Evolutionary conservation across 2,329 filamentous ascomycete species (phyloP), one percentile per base, ranked within the genome.

Genomic region (Colletotrichum phormii): DNA sequence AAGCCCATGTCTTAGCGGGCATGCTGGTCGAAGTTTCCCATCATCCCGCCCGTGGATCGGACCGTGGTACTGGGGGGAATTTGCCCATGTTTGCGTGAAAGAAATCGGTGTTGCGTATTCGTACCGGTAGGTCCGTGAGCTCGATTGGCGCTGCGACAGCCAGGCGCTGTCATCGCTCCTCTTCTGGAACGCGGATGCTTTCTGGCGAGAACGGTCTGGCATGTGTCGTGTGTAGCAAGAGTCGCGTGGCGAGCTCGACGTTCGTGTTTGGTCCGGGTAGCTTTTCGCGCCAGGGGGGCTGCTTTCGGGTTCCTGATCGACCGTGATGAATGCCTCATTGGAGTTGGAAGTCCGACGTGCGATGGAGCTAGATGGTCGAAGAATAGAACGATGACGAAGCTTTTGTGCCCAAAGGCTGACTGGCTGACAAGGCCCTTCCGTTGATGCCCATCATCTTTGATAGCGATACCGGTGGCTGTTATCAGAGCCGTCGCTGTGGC

Each of bases 131-230:
- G 31, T 18, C 29, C 46, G 64, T 62, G 53, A 15, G n/a, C 22
- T 12, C 33, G 59, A 54, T 69, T 67, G 59, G 59, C 46, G 46
- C 35, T 26, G 67, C 54, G 22, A 22, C 11, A 18, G n/a, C 31
- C 5, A 22, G 49, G 31, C 49, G 29, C 26, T 57, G 18, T 29
- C 58, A 35, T 42, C 49, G 42, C 37, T 18, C 7, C 11, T 26
- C 24, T 33, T 59, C 49, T 46, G 46, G 49, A 63, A 22, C 33
- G 42, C 49, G 31, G n/a, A 15, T 18, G 4, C 42, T n/a, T 12
- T 33, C 26, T 22, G 18, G 33, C 37, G 64, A 42, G 42, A 61
- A 42, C 64, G 46, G 57, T 54, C 18, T 42, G 42, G 8, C 24
- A 51, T 33, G 51, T 22, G 15, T 26, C 51, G 51, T 24, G 29